phyloP scores from a whole-genome alignment of 2,329 filamentous ascomycete genomes.

The Lachnellula suecica region DNA sequence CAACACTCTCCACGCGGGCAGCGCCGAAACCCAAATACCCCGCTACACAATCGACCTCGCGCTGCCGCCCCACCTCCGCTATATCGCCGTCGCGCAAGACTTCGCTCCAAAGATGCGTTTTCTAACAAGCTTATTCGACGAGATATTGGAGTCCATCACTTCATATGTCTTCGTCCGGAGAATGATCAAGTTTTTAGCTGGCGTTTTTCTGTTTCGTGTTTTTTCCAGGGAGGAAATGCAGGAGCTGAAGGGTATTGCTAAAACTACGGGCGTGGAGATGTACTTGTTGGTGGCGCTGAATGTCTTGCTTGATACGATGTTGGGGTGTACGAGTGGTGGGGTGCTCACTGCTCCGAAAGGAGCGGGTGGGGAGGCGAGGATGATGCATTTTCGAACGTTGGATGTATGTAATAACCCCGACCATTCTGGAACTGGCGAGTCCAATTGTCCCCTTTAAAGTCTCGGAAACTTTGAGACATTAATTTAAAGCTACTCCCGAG shows the following conservation, averaged over 20 bases:
- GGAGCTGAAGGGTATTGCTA: constrained; percentile 59
- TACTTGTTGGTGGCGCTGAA: constrained; percentile 63
- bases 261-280: constrained; percentile 49
- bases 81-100: constrained; percentile 45
- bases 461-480: too few species aligned
- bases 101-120: constrained; percentile 43
- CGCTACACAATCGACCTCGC: constrained; percentile 53
- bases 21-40: too few species aligned
- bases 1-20: too few species aligned
- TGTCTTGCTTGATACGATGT: constrained; percentile 59
- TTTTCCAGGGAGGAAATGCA: constrained; percentile 55
- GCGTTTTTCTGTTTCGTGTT: constrained; percentile 48
- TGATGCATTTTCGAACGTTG: constrained; percentile 55
- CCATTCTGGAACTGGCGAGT: too few species aligned
- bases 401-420: too few species aligned
- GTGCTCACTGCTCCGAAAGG: constrained; percentile 29
- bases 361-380: constrained; percentile 25
- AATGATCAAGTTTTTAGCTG: constrained; percentile 38
- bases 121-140: constrained; percentile 50
- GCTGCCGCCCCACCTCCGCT: constrained; percentile 50
- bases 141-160: constrained; percentile 39
- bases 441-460: too few species aligned
- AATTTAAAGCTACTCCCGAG: too few species aligned
- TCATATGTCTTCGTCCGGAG: constrained; percentile 22
- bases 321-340: constrained; percentile 64